Evolutionary conservation across 202 grass and related monocot species (phyloP), one percentile per base, ranked within the genome.

Genomic region (Hordeum pubiflorum): DNA sequence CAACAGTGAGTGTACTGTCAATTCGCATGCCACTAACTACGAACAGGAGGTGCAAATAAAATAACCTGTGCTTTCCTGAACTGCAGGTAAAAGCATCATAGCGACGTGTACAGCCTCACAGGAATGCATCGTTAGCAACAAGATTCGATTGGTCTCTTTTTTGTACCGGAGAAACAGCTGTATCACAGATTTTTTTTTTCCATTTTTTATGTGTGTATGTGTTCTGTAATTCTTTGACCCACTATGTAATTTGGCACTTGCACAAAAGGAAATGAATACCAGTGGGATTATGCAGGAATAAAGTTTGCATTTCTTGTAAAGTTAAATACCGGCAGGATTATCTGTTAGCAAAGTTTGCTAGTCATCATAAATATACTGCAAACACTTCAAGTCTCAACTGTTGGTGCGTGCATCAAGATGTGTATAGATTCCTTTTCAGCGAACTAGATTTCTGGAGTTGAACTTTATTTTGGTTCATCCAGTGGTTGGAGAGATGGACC

Each of bases 1-100:
- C 36, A 66, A 84, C 83, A 23, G 91, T 93, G 58, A 74, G 87
- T 58, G 76, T 22, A 41, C 70, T 55, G 63, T 73, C 33, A 52
- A 41, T 79, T 24, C 14, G 44, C 55, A 52, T 75, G 52, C 24
- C 59, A 14, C 33, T 68, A 40, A 12, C 34, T 24, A 68, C n/a
- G 31, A 7, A 41, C 46, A 68, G 9, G 12, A 44, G 4, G 69
- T 14, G 14, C 11, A 74, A 81, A 56, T 62, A 62, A 62, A 55
- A 74, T 24, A 62, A 57, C 18, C 3, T 78, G 2, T 79, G 24
- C 24, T 79, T 29, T 76, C 50, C 34, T 80, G 22, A 58, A 71
- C 36, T 83, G 82, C 85, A 93, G 87, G 83, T 70, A 76, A 89
- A 85, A 72, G 85, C 73, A 52, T 86, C 41, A 62, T 88, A 84